Base-by-base conservation (phyloP, 495 filamentous ascomycete species). In the Thozetella sp. region DNA sequence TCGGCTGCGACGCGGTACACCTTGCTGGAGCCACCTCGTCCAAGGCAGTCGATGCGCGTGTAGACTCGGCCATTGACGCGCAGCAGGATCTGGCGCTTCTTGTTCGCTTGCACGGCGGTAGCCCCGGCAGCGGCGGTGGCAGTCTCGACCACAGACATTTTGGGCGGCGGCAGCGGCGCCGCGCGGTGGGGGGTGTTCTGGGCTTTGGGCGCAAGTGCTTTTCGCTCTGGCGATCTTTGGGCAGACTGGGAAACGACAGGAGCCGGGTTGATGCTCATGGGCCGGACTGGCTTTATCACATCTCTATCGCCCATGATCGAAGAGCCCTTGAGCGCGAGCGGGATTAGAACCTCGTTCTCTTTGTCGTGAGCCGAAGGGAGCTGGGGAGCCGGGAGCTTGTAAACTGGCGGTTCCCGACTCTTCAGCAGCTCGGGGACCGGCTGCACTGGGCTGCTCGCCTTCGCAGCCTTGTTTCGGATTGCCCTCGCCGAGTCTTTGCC, bases 1-100 rank as follows among this genome's bases (percentile, higher is more conserved):
- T 98, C 96, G 0, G 95, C 94, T 83, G 97, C 96, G 6, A 99
- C 95, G 45, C 93, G 90, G 69, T 97, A 99, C 1, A 99, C 95
- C 63, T 93, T 90, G 26, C 90, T 90, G 60, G 91, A 97, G 22
- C 95, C 95, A 57, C 95, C 95, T 45, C 92, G 88, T 2, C 96
- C 95, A 55, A 99, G 89, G 56, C 88, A 90, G 68, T 96, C 94
- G 55, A 98, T 82, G 22, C 92, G 85, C 17, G 90, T 93, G 68
- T 96, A 99, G 20, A 85, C 85, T 68, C 95, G 96, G 68, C 92
- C 91, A 68, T 99, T 99, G 54, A 99, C 90, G 10, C 87, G 84
- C 17, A 98, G 83, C 57, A 90, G 84, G 30, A 88, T 90, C 51
- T 91, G 86, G 61, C 91, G 92, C 73, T 90, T 93, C 63, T 80